Conservation (phyloP, 768 basidiomycete species). For the Trametes meyenii region DNA sequence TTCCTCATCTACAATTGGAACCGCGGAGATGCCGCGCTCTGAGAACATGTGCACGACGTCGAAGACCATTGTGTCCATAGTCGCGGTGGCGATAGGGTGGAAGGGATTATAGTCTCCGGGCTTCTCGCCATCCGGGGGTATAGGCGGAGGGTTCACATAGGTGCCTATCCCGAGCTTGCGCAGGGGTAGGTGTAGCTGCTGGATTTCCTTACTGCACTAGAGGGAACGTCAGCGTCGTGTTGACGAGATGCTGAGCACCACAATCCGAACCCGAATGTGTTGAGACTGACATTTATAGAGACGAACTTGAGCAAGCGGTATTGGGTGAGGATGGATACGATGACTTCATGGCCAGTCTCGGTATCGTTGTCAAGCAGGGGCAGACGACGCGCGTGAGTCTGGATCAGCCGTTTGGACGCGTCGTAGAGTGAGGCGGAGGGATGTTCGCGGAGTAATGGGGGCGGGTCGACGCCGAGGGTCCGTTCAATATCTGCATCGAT, state of each 20-base stretch:
- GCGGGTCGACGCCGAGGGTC: constrained; percentile 87
- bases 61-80: constrained; percentile 88
- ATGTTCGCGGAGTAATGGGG: constrained; percentile 87
- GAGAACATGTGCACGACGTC: constrained; percentile 99
- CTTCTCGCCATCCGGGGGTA: constrained; percentile 46
- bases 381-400: constrained; percentile 92
- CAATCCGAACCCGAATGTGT: not conserved
- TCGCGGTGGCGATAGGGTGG: constrained; percentile 91
- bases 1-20: constrained; percentile 92
- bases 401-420: constrained; percentile 86
- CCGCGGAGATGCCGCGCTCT: constrained; percentile 91
- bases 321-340: constrained; percentile 95
- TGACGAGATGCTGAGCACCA: constrained; percentile 1
- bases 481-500: constrained; percentile 81
- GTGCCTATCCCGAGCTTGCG: constrained; percentile 92
- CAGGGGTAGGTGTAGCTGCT: constrained; percentile 76
- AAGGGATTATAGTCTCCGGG: constrained; percentile 69
- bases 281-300: constrained; percentile 80
- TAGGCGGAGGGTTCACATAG: constrained; percentile 59
- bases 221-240: not conserved
- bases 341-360: constrained; percentile 93
- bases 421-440: constrained; percentile 88
- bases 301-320: constrained; percentile 99
- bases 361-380: constrained; percentile 93
- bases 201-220: constrained; percentile 86